Base-by-base conservation (phyloP, 2,329 filamentous ascomycete genomes). In the Rhynchosporium agropyri region DNA sequence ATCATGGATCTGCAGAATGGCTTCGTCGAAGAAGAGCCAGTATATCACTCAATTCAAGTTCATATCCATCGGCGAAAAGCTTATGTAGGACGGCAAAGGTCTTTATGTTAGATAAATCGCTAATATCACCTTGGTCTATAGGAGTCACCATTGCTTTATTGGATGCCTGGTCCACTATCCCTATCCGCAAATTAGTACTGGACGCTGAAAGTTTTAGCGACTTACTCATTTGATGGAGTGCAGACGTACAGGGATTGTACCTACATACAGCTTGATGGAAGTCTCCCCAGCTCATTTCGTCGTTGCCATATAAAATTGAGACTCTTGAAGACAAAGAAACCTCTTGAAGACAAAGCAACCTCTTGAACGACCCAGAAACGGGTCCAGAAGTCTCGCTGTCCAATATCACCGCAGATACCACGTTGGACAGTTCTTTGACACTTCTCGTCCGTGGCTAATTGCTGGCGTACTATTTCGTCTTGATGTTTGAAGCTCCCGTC, bases 351-450 rank as follows among this genome's bases (percentile, higher is more conserved):
- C 6, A 60, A 31, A 2, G 42, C 49, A 4, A 60, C 33, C 31
- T 60, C 58, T 31, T 60, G 58, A 20, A 60, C 46, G 26, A 60
- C 28, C 58, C 58, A 60, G 3, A 46, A 31, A 13, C 58, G 48
- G 10, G 46, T 60, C 46, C 46, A 60, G 8, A 28, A 60, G 20
- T 49, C 28, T 15, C 49, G 36, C 15, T 60, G 20, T 13, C 15
- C 33, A 4, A 60, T 43, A 12, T 53, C 33, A 40, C 48, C 46
- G 20, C 33, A 49, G 29, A 50, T n/a, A 10, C 43, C 46, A 13
- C 38, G 29, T 10, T 26, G 43, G 28, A 31, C 33, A 51, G 38
- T 36, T 7, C n/a, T 53, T 26, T n/a, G 28, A 9, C 31, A 3
- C 13, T 26, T 26, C 3, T 15, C 49, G n/a, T 53, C 49, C 9